Evolutionary conservation across 495 filamentous ascomycete genomes (phyloP), one percentile per base, ranked within the genome.

Genomic region (Talaromyces trachyspermus): DNA sequence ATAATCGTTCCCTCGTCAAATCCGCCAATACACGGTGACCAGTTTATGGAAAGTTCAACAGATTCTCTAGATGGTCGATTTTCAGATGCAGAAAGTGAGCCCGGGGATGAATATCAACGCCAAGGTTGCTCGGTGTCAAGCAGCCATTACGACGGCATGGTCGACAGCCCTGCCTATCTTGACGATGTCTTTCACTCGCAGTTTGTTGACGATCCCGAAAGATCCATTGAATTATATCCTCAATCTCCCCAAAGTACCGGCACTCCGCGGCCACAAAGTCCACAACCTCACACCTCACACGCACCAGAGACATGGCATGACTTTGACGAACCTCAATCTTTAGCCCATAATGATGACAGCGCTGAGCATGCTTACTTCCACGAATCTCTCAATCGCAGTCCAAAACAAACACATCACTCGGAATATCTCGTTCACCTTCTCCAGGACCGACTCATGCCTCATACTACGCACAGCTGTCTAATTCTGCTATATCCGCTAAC

Each of bases 151-250:
- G 60, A 64, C 49, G 63, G 67, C 26, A 52, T 73, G 23, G 56
- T 68, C 14, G 67, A 72, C 35, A 70, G 73, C 43, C 73, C 75
- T 2, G 66, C 55, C 4, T 76, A 75, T 50, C 54, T 76, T 23
- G 69, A 76, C 43, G 70, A 72, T 5, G 65, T 74, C 5, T 69
- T 72, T 17, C 63, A 71, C 48, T 63, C 64, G 37, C 68, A 72
- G n/a, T 59, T 68, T 49, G 63, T 70, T 43, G 65, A 61, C 43
- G 62, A 70, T 33, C 44, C 57, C 6, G 68, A 66, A 24, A 49
- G 45, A 5, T 52, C 60, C 7, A 49, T 49, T 7, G 23, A 23
- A 19, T 24, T 46, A 46, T 22, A 29, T 5, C 30, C 29, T 11
- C 23, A 33, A 30, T 14, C 39, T 17, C 39, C 43, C 10, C 54